phyloP scores from a whole-genome alignment of 345 rosid species.

The Aegle marmelos region DNA sequence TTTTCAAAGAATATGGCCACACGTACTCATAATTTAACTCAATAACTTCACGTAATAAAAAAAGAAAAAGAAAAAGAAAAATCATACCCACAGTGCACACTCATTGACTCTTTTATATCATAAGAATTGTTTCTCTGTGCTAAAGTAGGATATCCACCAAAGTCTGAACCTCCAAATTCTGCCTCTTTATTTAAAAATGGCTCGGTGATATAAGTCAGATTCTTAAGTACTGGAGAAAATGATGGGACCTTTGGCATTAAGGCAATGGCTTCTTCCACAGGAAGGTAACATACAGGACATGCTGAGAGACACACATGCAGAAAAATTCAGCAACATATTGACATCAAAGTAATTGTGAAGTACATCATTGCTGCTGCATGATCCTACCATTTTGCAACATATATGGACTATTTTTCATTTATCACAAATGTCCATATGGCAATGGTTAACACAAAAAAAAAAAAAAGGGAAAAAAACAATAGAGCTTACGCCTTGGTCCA shows the following conservation, averaged over 20 bases:
- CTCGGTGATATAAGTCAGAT: constrained; percentile 70
- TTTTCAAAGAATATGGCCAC: constrained; percentile 1
- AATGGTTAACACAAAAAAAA: background rate
- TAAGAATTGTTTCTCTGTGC: constrained; percentile 79
- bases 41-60: background rate
- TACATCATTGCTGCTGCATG: background rate
- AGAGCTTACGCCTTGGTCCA: constrained; percentile 89
- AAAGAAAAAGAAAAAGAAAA: background rate
- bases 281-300: constrained; percentile 97
- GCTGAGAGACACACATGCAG: constrained; percentile 49
- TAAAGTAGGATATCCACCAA: constrained; percentile 94
- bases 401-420: background rate
- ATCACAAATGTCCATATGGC: background rate
- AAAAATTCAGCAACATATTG: constrained; percentile 19
- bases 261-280: constrained; percentile 87
- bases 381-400: background rate
- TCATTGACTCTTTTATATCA: constrained; percentile 81
- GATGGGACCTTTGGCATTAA: constrained; percentile 85
- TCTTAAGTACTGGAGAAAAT: constrained; percentile 72
- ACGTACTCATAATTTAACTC: background rate
- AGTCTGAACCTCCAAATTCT: constrained; percentile 96
- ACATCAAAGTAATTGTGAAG: background rate
- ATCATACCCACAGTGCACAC: constrained; percentile 87
- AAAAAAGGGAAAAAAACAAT: background rate
- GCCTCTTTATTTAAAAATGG: constrained; percentile 51